phyloP scores from a whole-genome alignment of 805 yeast species.

The Kockiozyma suomiensis region DNA sequence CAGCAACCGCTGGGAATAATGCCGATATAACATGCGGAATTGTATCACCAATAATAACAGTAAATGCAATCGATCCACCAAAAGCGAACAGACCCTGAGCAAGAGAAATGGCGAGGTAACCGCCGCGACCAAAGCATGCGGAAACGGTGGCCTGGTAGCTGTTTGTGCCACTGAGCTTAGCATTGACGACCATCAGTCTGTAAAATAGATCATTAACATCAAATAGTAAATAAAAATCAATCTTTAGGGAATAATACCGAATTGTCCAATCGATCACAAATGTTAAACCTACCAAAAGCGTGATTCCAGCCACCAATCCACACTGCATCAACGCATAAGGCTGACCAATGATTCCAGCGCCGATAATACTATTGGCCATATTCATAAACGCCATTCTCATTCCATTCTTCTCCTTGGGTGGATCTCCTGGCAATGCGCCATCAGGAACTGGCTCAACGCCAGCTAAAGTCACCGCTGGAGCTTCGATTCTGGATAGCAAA shows the following conservation, averaged over 20 bases:
- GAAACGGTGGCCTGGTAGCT: conserved; percentile 86
- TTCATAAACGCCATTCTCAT: conserved; percentile 93
- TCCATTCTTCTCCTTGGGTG: conserved; percentile 49
- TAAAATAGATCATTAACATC: no score
- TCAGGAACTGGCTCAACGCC: conserved; percentile 10
- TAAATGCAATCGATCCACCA: conserved; percentile 93
- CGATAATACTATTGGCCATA: conserved; percentile 92
- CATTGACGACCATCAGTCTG: conserved; percentile 77
- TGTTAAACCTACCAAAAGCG: conserved; percentile 63
- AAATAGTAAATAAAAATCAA: conserved; percentile 34
- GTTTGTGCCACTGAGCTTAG: conserved; percentile 71
- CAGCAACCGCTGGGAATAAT: conserved; percentile 52
- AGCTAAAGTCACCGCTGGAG: conserved; percentile 27
- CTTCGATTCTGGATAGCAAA: conserved; percentile 25
- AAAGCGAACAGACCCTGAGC: conserved; percentile 89
- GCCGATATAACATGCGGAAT: conserved; percentile 84
- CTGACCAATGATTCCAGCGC: conserved; percentile 95
- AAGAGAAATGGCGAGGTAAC: conserved; percentile 65
- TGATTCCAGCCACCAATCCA: conserved; percentile 74
- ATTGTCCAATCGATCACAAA: conserved; percentile 86
- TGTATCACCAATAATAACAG: conserved; percentile 93
- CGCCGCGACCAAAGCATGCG: conserved; percentile 73
- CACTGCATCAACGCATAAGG: conserved; percentile 83
- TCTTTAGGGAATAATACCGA: conserved; percentile 33
- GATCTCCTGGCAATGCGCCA: conserved; percentile 35